Conservation (phyloP, 2,329 filamentous ascomycete species). For the Sporothrix brasiliensis region DNA sequence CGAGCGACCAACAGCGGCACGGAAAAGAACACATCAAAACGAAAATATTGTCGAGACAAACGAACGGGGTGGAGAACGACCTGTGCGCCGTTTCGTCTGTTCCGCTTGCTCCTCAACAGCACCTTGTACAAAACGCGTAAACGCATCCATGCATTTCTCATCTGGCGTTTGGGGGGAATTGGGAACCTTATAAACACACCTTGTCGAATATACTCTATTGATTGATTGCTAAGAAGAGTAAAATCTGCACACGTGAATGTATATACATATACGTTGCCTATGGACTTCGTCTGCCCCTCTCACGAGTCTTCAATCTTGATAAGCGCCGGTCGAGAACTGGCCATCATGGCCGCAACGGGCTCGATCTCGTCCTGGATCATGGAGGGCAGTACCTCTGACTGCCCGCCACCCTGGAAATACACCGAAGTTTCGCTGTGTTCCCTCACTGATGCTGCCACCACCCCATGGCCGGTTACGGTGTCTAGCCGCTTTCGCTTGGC, state of each 20-base stretch:
- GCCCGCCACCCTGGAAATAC: conserved; percentile 6
- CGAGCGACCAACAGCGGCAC: neutral
- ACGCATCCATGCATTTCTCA: conserved; percentile 17
- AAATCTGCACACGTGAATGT: conserved; percentile 8
- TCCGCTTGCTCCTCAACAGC: neutral
- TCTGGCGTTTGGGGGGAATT: conserved; percentile 30
- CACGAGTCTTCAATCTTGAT: conserved; percentile 24
- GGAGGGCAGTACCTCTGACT: too few relatives aligned
- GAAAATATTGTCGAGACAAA: neutral
- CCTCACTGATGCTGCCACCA: neutral
- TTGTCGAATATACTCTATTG: conserved; percentile 21
- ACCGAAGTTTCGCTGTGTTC: conserved; percentile 17
- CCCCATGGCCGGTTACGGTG: too few relatives aligned
- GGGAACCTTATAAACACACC: conserved; percentile 27
- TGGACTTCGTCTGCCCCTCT: neutral
- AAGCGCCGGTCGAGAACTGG: conserved; percentile 14
- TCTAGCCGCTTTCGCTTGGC: conserved; percentile 10
- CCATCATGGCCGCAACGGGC: neutral
- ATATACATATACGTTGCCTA: neutral
- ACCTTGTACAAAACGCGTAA: conserved; percentile 29
- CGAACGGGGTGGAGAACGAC: neutral
- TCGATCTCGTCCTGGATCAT: neutral
- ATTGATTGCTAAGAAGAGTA: neutral
- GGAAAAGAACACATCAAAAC: neutral
- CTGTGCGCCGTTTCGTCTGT: neutral